Percentiles rank a stretch among this genome's conserved stretches.
These are phyloP conservation scores for Penicillium oxalicum DNA, from an alignment of 2,329 filamentous ascomycete species.

Conservation along the genomic window DNA sequence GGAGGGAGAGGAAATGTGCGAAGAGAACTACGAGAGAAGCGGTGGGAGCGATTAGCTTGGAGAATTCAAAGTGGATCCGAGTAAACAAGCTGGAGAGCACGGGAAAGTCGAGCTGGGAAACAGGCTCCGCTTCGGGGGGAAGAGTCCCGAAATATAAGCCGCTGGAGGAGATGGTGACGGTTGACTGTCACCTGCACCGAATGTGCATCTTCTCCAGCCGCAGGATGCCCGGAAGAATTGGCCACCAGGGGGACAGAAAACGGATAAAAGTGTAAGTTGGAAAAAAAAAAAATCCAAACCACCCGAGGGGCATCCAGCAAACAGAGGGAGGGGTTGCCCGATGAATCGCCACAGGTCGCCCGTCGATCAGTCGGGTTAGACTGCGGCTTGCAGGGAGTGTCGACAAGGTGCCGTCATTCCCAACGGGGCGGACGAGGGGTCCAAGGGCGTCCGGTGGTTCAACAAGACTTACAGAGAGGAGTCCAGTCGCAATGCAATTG, in stretches of 20 bases:
- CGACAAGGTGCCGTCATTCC: slow-evolving; percentile 29
- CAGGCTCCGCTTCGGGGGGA: no score
- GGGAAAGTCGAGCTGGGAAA: neutral
- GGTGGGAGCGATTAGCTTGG: slow-evolving; percentile 2
- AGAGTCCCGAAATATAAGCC: no score
- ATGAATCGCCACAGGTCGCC: slow-evolving; percentile 16
- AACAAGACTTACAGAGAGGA: neutral
- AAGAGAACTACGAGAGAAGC: slow-evolving; percentile 2
- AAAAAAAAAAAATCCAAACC: neutral
- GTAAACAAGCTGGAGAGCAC: neutral
- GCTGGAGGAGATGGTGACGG: no score
- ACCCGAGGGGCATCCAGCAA: no score
- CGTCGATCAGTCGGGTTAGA: slow-evolving; percentile 21
- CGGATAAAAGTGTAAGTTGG: neutral
- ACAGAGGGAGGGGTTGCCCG: slow-evolving; percentile 18
- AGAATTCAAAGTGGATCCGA: neutral
- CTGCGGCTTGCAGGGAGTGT: slow-evolving; percentile 15
- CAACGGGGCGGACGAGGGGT: slow-evolving; percentile 6
- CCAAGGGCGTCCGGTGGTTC: no score
- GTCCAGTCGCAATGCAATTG: neutral
- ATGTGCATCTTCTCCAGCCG: no score
- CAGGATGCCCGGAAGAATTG: no score
- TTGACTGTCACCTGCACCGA: no score
- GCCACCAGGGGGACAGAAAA: no score
- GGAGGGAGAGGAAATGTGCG: slow-evolving; percentile 4